Evolutionary conservation across 1,284 basidiomycete species (phyloP).

Genomic region (Boletus albobrunnescens): DNA sequence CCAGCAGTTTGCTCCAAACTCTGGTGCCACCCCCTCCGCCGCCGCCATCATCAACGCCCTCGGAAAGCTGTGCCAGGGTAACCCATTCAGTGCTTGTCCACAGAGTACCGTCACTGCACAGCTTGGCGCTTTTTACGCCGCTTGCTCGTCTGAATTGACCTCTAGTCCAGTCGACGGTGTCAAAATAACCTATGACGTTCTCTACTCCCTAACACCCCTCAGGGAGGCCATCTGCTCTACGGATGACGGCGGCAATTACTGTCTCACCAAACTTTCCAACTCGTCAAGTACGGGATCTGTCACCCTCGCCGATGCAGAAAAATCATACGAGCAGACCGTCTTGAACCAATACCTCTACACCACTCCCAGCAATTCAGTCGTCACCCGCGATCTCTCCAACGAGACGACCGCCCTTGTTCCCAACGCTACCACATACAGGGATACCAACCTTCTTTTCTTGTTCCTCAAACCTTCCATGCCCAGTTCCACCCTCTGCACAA

Average conservation of each 20-base stretch:
- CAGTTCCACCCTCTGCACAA: conserved; percentile 61
- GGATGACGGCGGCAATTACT: conserved; percentile 66
- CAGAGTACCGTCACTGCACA: conserved; percentile 55
- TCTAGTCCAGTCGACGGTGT: conserved; percentile 48
- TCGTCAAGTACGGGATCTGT: conserved; percentile 20
- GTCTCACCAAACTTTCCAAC: conserved; percentile 43
- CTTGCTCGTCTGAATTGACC: conserved; percentile 68
- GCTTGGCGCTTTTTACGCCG: conserved; percentile 65
- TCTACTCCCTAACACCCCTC: conserved; percentile 71
- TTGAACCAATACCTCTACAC: conserved; percentile 20
- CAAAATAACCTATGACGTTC: conserved; percentile 66
- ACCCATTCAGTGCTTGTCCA: conserved; percentile 47
- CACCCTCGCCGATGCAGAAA: conserved; percentile 14
- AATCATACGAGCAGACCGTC: conserved; percentile 16
- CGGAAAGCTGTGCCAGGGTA: conserved; percentile 51
- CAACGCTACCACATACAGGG: conserved; percentile 62
- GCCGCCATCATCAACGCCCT: conserved; percentile 52
- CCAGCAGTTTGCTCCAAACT: conserved; percentile 51
- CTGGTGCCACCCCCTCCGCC: conserved; percentile 40
- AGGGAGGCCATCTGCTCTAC: conserved; percentile 68
- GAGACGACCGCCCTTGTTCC: conserved; percentile 43
- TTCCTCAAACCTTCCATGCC: conserved; percentile 58
- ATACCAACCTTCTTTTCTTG: conserved; percentile 74
- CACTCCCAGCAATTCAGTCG: conserved; percentile 16
- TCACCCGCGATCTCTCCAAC: conserved; percentile 30